Base-by-base conservation (phyloP, 2,329 filamentous ascomycete species). In the Aspergillus novofumigatus region DNA sequence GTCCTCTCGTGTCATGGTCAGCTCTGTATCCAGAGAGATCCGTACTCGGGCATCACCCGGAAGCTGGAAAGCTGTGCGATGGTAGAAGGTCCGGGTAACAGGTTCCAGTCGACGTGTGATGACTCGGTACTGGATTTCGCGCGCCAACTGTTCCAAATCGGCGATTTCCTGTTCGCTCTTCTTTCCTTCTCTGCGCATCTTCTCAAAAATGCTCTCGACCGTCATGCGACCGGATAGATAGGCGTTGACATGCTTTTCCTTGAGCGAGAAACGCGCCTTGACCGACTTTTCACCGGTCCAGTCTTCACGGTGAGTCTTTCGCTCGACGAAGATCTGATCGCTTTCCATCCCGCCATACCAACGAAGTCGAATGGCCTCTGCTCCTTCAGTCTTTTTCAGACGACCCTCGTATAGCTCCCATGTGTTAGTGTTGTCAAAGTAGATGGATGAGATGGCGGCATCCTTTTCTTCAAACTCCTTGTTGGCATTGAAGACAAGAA, bases 241-340 rank as follows among this genome's bases (percentile, higher is more conserved):
- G 14, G 91, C 83, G 70, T 97, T 97, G 69, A 99, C 89, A 61
- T 97, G 90, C 82, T 99, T 99, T 78, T 99, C 94, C 79, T 99
- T 97, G 62, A 94, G 82, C 8, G 90, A 83, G 70, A 99, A 99
- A 47, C 94, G 89, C 47, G 94, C 93, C 79, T 99, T 99, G 77
- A 99, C 94, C 1, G 93, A 97, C 78, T 97, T 96, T 74, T 99
- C 94, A 57, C 94, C 94, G 0, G 94, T 99, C 94, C 94, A 99
- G 74, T 99, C 94, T 75, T 99, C 94, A 42, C 94, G 88, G 78
- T 99, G 94, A 0, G 94, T 99, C 78, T 99, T 99, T 61, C 94
- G 86, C 80, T 99, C 94, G 25, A 99, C 89, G 69, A 97, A 99
- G 56, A 97, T 95, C 54, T 91, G 94, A 70, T 97, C 92, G 53